These are phyloP conservation scores for Cenococcum geophilum DNA, from an alignment of 495 filamentous ascomycete species.

Conservation along the genomic window DNA sequence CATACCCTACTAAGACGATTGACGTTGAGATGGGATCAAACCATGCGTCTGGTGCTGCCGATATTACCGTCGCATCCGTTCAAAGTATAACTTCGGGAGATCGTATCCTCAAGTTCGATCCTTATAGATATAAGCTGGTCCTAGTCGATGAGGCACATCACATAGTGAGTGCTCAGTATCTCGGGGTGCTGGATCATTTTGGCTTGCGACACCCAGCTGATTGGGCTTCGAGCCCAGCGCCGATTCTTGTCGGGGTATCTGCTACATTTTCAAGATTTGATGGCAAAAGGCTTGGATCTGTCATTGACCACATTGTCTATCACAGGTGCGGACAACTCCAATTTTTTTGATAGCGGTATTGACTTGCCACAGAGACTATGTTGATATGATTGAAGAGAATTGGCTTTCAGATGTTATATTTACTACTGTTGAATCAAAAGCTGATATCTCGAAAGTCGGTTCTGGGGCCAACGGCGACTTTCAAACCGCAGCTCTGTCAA, in stretches of 20 bases:
- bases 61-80: slow-evolving; percentile 92
- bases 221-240: slow-evolving; percentile 43
- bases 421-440: slow-evolving; percentile 80
- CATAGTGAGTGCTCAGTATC: slow-evolving; percentile 78
- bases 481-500: slow-evolving; percentile 61
- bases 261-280: slow-evolving; percentile 88
- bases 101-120: slow-evolving; percentile 75
- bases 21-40: slow-evolving; percentile 86
- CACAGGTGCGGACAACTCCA: slow-evolving; percentile 54
- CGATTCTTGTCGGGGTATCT: slow-evolving; percentile 82
- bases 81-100: slow-evolving; percentile 69
- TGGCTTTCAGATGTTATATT: slow-evolving; percentile 82
- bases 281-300: slow-evolving; percentile 77
- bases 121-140: slow-evolving; percentile 74
- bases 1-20: slow-evolving; percentile 71
- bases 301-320: slow-evolving; percentile 93
- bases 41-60: slow-evolving; percentile 67
- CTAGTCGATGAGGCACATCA: slow-evolving; percentile 98
- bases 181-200: slow-evolving; percentile 67
- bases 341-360: slow-evolving; percentile 5
- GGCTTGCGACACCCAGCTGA: slow-evolving; percentile 51
- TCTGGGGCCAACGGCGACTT: slow-evolving; percentile 70
- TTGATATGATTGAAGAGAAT: slow-evolving; percentile 92
- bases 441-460: slow-evolving; percentile 64
- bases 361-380: slow-evolving; percentile 57